Evolutionary conservation across 1,284 basidiomycete species (phyloP).

Genomic region (Cutaneotrichosporon daszewskae): DNA sequence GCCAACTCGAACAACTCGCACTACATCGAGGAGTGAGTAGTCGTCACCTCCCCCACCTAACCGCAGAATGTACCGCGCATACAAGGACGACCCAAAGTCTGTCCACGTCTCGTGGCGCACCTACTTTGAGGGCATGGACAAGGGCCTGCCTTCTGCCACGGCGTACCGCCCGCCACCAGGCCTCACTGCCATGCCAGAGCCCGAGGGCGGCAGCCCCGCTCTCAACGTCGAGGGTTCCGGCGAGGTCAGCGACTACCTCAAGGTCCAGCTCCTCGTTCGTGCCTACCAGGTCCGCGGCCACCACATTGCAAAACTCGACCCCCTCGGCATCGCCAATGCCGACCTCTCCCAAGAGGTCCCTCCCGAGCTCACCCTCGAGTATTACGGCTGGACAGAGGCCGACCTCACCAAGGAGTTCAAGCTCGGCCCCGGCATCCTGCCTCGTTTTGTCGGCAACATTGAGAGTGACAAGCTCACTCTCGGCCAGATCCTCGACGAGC

Average conservation of each 20-base stretch:
- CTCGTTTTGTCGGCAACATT: conserved; percentile 66
- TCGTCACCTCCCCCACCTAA: not conserved
- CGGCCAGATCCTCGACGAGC: conserved; percentile 84
- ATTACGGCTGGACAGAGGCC: conserved; percentile 89
- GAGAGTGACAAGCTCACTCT: conserved; percentile 78
- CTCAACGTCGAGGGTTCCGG: conserved; percentile 59
- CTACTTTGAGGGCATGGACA: conserved; percentile 91
- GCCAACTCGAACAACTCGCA: conserved; percentile 89
- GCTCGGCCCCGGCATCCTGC: conserved; percentile 91
- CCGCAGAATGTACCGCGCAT: conserved; percentile 74
- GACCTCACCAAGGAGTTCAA: conserved; percentile 92
- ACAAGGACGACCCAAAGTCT: conserved; percentile 82
- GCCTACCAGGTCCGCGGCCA: conserved; percentile 99
- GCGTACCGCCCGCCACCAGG: conserved; percentile 81
- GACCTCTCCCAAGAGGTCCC: conserved; percentile 72
- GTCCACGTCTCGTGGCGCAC: conserved; percentile 94
- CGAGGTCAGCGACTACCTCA: conserved; percentile 88
- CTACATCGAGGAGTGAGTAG: conserved; percentile 74
- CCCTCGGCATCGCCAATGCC: conserved; percentile 83
- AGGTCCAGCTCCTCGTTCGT: conserved; percentile 92
- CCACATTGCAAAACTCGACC: conserved; percentile 91
- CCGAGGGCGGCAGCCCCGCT: conserved; percentile 75
- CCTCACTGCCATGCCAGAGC: conserved; percentile 54
- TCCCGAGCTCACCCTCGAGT: conserved; percentile 82
- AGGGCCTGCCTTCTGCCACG: conserved; percentile 72